Evolutionary conservation across 78 protist species (phyloP).

Genomic region (Polysphondylium violaceum): DNA sequence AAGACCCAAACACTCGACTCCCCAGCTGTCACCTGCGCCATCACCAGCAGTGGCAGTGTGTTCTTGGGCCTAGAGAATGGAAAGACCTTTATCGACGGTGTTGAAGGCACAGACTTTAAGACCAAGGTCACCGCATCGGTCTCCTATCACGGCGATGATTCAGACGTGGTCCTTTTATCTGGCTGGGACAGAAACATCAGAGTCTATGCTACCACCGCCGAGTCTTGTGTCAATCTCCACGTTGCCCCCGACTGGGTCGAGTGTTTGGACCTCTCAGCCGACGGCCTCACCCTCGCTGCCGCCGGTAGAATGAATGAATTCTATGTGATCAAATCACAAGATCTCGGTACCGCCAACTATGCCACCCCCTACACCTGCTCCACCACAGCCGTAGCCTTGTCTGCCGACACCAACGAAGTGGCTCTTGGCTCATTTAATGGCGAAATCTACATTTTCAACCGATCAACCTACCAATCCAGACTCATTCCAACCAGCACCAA

Average conservation of each 20-base stretch:
- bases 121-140: too few species aligned
- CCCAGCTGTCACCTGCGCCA: slow-evolving; percentile 23
- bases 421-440: slow-evolving; percentile 67
- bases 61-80: slow-evolving; percentile 52
- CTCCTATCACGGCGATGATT: not conserved
- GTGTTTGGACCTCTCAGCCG: slow-evolving; percentile 30
- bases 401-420: slow-evolving; percentile 19
- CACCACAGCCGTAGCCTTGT: slow-evolving; percentile 30
- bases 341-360: too few species aligned
- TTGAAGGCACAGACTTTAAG: not conserved
- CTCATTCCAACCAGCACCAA: slow-evolving; percentile 2
- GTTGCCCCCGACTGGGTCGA: slow-evolving; percentile 79
- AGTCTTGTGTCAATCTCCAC: too few species aligned
- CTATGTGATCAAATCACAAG: not conserved
- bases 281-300: slow-evolving; percentile 29
- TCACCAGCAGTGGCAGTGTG: slow-evolving; percentile 6
- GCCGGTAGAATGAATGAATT: slow-evolving; percentile 32
- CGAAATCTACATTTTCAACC: slow-evolving; percentile 11
- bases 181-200: slow-evolving; percentile 28
- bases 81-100: not conserved
- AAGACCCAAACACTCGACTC: not conserved
- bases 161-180: not conserved
- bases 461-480: not conserved
- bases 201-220: not conserved
- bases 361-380: not conserved